Conservation (phyloP, 2,329 filamentous ascomycete genomes). For the Emmonsiellopsis sp. region DNA sequence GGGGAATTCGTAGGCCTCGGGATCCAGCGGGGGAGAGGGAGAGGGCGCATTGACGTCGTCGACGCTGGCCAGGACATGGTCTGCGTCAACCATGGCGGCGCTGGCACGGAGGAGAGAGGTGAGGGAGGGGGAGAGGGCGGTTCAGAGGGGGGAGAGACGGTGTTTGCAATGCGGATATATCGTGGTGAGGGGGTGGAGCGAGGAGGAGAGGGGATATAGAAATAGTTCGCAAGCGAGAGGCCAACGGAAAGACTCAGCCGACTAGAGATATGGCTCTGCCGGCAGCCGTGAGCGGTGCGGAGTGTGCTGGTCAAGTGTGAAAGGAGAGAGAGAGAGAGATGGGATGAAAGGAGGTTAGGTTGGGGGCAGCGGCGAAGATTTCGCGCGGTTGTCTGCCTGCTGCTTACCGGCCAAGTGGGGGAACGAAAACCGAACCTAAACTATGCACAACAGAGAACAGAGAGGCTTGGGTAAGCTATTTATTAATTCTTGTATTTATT, state of each 20-base stretch:
- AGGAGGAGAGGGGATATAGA: not conserved
- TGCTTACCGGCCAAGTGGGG: not conserved
- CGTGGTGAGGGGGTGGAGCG: not conserved
- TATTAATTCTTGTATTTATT: too few relatives aligned
- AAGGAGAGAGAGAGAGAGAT: not conserved
- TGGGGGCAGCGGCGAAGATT: not conserved
- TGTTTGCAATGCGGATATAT: not conserved
- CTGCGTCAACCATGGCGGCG: not conserved
- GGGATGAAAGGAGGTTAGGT: not conserved
- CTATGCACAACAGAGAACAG: too few relatives aligned
- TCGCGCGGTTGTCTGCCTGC: not conserved
- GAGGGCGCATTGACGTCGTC: not conserved
- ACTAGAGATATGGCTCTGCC: too few relatives aligned
- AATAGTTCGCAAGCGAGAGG: not conserved
- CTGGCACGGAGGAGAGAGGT: not conserved
- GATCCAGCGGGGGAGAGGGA: conserved; percentile 7
- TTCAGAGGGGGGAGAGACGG: not conserved
- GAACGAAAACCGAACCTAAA: too few relatives aligned
- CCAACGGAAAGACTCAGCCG: too few relatives aligned
- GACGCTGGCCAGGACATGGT: conserved; percentile 1
- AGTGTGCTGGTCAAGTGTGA: too few relatives aligned
- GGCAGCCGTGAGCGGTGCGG: too few relatives aligned
- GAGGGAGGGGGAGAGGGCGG: not conserved
- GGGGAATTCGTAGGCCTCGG: conserved; percentile 37
- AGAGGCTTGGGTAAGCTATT: too few relatives aligned